Evolutionary conservation across 2,329 filamentous ascomycete genomes (phyloP), one percentile per base, ranked within the genome.

Genomic region (Sporothrix phasma): DNA sequence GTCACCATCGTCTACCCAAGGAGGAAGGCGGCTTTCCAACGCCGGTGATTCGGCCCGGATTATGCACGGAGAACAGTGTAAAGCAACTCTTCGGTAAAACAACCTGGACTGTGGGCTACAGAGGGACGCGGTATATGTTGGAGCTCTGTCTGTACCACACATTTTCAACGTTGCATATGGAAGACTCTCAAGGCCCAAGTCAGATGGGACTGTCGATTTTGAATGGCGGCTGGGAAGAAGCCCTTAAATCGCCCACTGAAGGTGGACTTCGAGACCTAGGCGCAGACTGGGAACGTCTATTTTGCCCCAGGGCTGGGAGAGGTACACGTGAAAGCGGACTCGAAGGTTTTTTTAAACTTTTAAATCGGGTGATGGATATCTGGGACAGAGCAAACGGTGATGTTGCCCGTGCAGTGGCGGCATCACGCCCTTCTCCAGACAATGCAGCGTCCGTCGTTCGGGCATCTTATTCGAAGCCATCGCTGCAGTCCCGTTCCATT

Each of bases 111-210:
- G 76, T 72, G 46, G 66, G 69, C 24, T 75, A 70, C 69, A 71
- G 70, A 46, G 37, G 64, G 2, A 72, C 70, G 1, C 66, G 69
- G 3, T 78, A 76, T 54, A 62, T 69, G 10, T 65, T 78, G 15
- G 72, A 78, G 60, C 67, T 78, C 15, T 67, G 71, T 6, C 67
- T 76, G 19, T 73, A 74, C 64, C 74, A 73, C 34, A 69, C 72
- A 22, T 76, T 75, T 73, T 15, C 56, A 17, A 24, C 3, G 2
- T 11, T 47, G 4, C 7, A 19, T 24, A n/a, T n/a, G 5, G 51
- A 2, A 67, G 67, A 19, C 3, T 46, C 15, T 1, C 17, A 13
- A 37, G 56, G 22, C n/a, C 46, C 19, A 15, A 46, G 56, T 11
- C 60, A 51, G 3, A 47, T 63, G 3, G 47, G 49, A 10, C 26